Conservation (phyloP, 768 basidiomycete species). For the Macrocybe gigantea region DNA sequence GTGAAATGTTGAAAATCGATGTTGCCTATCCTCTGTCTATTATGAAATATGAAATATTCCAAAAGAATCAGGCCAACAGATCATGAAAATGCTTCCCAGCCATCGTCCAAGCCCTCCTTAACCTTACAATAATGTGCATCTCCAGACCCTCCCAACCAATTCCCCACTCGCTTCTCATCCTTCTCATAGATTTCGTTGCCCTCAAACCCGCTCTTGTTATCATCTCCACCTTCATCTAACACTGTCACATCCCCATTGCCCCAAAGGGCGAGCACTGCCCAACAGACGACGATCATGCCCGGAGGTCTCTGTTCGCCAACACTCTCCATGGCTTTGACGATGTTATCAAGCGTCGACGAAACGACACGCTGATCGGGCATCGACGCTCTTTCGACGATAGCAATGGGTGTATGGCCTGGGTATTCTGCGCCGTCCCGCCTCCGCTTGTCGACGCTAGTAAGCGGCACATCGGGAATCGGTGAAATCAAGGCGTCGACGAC, state of each 20-base stretch:
- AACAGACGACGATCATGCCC: slow-evolving; percentile 94
- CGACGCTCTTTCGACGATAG: slow-evolving; percentile 92
- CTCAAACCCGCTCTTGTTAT: neutral
- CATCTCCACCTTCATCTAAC: slow-evolving; percentile 50
- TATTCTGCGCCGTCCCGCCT: slow-evolving; percentile 47
- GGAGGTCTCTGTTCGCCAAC: slow-evolving; percentile 87
- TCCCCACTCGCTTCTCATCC: slow-evolving; percentile 42
- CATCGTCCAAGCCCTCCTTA: slow-evolving; percentile 52
- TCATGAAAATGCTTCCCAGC: slow-evolving; percentile 22
- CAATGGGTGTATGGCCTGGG: slow-evolving; percentile 76
- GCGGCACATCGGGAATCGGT: no score
- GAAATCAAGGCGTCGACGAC: slow-evolving; percentile 58
- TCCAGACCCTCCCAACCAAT: slow-evolving; percentile 53
- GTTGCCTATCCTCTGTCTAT: no score
- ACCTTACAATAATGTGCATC: slow-evolving; percentile 43
- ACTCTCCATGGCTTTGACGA: slow-evolving; percentile 65
- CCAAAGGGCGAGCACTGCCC: slow-evolving; percentile 79
- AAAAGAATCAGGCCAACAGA: neutral
- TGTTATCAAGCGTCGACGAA: slow-evolving; percentile 66
- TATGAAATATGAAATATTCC: neutral
- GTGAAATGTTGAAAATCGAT: no score
- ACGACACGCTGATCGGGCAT: slow-evolving; percentile 89
- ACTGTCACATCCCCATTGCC: slow-evolving; percentile 65
- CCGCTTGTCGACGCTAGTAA: slow-evolving; percentile 2
- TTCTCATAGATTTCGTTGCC: slow-evolving; percentile 1